Conservation (phyloP, 495 filamentous ascomycete species). For the Annulohypoxylon maeteangense region DNA sequence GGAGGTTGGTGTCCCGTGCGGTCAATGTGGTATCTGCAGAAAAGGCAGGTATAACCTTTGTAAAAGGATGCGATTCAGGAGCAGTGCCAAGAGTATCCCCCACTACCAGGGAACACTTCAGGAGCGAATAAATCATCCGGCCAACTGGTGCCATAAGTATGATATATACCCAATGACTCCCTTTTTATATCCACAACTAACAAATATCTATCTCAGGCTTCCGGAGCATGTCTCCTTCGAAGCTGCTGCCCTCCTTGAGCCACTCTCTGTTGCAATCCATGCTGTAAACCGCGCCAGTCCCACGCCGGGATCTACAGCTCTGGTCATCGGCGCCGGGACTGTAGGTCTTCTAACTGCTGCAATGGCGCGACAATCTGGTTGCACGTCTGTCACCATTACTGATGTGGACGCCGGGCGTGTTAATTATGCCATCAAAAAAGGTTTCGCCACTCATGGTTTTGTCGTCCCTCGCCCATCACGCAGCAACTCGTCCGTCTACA, state of each 20-base stretch:
- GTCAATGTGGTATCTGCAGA: slow-evolving; percentile 75
- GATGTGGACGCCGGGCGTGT: slow-evolving; percentile 85
- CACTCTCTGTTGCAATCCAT: slow-evolving; percentile 86
- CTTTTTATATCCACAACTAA: slow-evolving; percentile 26
- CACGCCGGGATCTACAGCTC: slow-evolving; percentile 65
- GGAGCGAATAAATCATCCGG: slow-evolving; percentile 88
- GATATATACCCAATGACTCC: slow-evolving; percentile 22
- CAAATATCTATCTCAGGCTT: slow-evolving; percentile 62
- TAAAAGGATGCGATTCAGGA: slow-evolving; percentile 81
- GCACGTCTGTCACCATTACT: slow-evolving; percentile 75
- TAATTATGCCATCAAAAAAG: slow-evolving; percentile 75
- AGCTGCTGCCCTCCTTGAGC: slow-evolving; percentile 84
- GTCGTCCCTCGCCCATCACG: slow-evolving; percentile 63
- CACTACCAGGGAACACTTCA: slow-evolving; percentile 93
- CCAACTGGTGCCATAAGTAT: slow-evolving; percentile 77
- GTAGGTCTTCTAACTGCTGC: slow-evolving; percentile 83
- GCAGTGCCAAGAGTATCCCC: slow-evolving; percentile 82
- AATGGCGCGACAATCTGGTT: slow-evolving; percentile 74
- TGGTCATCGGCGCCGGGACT: slow-evolving; percentile 88
- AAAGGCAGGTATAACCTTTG: slow-evolving; percentile 91
- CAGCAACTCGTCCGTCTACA: slow-evolving; percentile 54
- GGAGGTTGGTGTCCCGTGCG: slow-evolving; percentile 86
- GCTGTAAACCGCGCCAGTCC: slow-evolving; percentile 71
- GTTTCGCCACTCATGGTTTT: slow-evolving; percentile 75
- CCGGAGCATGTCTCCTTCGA: slow-evolving; percentile 77